phyloP scores from a whole-genome alignment of 805 yeast species.

The Kuraishia ogatae region DNA sequence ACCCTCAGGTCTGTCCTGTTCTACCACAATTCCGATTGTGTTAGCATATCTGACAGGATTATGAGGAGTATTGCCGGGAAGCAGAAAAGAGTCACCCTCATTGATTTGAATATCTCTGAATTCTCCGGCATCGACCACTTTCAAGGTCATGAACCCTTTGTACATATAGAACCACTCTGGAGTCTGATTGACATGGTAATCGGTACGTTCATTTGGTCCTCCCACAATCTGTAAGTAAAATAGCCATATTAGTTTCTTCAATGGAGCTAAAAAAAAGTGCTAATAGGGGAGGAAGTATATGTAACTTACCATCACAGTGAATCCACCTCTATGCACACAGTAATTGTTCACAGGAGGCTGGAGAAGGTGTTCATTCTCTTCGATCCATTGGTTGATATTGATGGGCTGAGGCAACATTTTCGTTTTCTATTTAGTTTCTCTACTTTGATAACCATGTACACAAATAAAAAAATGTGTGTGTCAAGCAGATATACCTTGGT shows the following conservation, averaged over 20 bases:
- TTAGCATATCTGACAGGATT: constrained; percentile 81
- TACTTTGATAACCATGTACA: neutral
- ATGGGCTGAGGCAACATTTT: constrained; percentile 58
- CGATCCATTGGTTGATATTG: constrained; percentile 73
- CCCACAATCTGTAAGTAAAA: constrained; percentile 52
- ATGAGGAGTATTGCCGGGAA: constrained; percentile 83
- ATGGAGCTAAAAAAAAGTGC: no score
- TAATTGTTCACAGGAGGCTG: constrained; percentile 91
- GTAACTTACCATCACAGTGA: constrained; percentile 64
- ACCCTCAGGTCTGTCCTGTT: constrained; percentile 79
- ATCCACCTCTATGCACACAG: constrained; percentile 86
- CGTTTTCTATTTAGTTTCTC: neutral
- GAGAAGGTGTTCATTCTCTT: constrained; percentile 63
- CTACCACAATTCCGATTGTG: constrained; percentile 86
- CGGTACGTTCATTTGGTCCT: constrained; percentile 91
- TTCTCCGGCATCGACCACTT: constrained; percentile 72
- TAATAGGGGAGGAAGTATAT: neutral
- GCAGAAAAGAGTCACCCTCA: constrained; percentile 84
- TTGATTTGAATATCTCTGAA: constrained; percentile 67
- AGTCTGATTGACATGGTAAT: constrained; percentile 87
- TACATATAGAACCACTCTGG: constrained; percentile 91
- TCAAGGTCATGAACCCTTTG: constrained; percentile 78
- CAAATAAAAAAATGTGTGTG: no score
- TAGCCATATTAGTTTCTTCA: neutral
- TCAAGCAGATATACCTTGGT: neutral